Conservation (phyloP, 345 rosid genomes). For the Camelina sativa region DNA sequence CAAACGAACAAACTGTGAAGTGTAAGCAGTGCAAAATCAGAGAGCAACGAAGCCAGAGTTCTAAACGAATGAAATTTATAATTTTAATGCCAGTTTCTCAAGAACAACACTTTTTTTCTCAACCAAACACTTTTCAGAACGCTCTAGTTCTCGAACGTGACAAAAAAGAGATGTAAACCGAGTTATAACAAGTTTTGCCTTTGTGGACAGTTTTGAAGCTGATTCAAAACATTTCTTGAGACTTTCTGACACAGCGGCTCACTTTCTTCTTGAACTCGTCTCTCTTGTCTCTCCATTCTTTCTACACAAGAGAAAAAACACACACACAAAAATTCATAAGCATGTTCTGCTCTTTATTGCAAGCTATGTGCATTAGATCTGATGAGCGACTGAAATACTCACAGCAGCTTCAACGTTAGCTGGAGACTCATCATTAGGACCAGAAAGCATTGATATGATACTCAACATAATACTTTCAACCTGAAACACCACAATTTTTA, state of each 20-base stretch:
- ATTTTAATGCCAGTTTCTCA: conserved; percentile 23
- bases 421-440: conserved; percentile 92
- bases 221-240: conserved; percentile 68
- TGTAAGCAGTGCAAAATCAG: background rate
- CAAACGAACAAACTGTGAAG: background rate
- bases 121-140: conserved; percentile 36
- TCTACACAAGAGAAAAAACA: conserved; percentile 49
- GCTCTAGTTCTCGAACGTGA: conserved; percentile 9
- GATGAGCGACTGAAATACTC: conserved; percentile 35
- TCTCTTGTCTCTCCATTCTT: conserved; percentile 75
- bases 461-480: conserved; percentile 91
- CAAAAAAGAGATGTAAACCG: conserved; percentile 2
- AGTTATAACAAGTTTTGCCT: conserved; percentile 15
- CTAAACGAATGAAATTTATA: conserved; percentile 12
- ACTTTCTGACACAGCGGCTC: conserved; percentile 65
- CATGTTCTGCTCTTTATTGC: conserved; percentile 5
- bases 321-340: background rate
- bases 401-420: conserved; percentile 95
- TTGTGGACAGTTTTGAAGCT: conserved; percentile 18
- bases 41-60: conserved; percentile 14
- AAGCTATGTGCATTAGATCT: conserved; percentile 1
- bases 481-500: conserved; percentile 44
- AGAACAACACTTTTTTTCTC: conserved; percentile 34
- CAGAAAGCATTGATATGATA: conserved; percentile 85
- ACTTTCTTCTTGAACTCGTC: conserved; percentile 79